phyloP scores from a whole-genome alignment of 2,329 filamentous ascomycete species.

The Aspergillus sp. region DNA sequence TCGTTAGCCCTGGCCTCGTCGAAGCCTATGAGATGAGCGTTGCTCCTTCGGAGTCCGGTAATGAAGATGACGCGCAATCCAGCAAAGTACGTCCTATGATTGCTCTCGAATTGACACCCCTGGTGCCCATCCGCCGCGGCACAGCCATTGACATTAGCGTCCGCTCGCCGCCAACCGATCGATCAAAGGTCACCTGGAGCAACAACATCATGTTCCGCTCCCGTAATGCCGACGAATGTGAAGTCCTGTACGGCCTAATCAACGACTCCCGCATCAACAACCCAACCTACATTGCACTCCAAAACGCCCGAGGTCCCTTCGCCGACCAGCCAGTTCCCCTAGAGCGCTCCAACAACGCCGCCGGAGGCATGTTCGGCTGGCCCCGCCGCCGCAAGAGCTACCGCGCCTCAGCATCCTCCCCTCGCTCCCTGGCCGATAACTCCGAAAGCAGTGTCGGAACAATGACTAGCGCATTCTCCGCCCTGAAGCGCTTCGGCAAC shows the following conservation, averaged over 20 bases:
- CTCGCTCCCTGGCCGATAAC: slow-evolving; percentile 51
- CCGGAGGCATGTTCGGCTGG: slow-evolving; percentile 43
- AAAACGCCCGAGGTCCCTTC: slow-evolving; percentile 59
- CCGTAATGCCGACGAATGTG: slow-evolving; percentile 67
- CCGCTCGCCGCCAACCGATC: slow-evolving; percentile 70
- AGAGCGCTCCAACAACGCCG: slow-evolving; percentile 38
- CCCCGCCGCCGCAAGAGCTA: slow-evolving; percentile 49
- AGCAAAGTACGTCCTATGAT: slow-evolving; percentile 45
- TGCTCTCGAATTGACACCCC: slow-evolving; percentile 79
- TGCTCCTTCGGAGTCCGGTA: slow-evolving; percentile 31
- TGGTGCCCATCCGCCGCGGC: slow-evolving; percentile 83
- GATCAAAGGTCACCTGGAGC: slow-evolving; percentile 62
- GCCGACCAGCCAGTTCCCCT: slow-evolving; percentile 49
- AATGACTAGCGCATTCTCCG: slow-evolving; percentile 71
- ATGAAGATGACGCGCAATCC: slow-evolving; percentile 13
- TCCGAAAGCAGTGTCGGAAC: slow-evolving; percentile 71
- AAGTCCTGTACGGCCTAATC: slow-evolving; percentile 74
- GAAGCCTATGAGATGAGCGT: slow-evolving; percentile 54
- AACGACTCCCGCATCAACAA: slow-evolving; percentile 89
- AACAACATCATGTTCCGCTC: slow-evolving; percentile 90
- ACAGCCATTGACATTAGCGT: slow-evolving; percentile 92
- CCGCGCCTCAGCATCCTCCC: slow-evolving; percentile 48
- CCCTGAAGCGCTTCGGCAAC: slow-evolving; percentile 66
- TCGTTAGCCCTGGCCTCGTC: slow-evolving; percentile 58
- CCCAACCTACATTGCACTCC: slow-evolving; percentile 73